Evolutionary conservation across 331 rosid species (phyloP), one percentile per base, ranked within the genome.

Genomic region (Cydonia oblonga): DNA sequence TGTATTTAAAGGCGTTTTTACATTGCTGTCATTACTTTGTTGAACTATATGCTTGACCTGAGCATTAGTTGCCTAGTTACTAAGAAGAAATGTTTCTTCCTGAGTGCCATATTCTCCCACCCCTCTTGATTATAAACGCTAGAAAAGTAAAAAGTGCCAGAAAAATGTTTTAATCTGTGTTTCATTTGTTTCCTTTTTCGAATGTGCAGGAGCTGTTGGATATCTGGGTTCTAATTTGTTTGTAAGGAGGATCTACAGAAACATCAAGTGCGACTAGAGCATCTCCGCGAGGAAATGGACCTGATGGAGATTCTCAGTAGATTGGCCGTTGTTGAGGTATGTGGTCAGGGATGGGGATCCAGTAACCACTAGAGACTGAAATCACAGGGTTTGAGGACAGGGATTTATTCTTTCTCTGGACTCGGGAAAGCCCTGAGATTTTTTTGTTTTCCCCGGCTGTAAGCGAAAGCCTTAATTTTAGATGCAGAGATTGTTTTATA

Each of bases 241-340:
- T 52, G 96, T 93, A 79, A 88, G 98, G 89, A 93, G 97, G 90
- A 93, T 93, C 87, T 91, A 93, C 86, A 88, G 97, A 83, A 93
- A 93, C 85, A 93, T 93, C 91, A 87, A 90, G 84, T 86, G 98
- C 46, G 97, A 92, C 81, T 92, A 89, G 87, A 87, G 77, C 60
- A 52, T 77, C 76, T 75, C 40, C 1, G 65, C 40, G 72, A 56
- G 83, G 66, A 69, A 65, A 69, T 57, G 75, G 84, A 80, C 81
- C 89, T 58, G 80, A 82, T 57, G 64, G 84, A 83, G 76, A 75
- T 79, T 86, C 75, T 75, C 33, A 29, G 69, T 67, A 20, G 79
- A 75, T 62, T 73, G 67, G 66, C 72, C 44, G 73, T 70, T 76
- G 75, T 70, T 46, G 80, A 79, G 86, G 79, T 71, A 79, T 77